These are phyloP conservation scores for Kwoniella pini DNA, from an alignment of 768 basidiomycete species.

Conservation along the genomic window DNA sequence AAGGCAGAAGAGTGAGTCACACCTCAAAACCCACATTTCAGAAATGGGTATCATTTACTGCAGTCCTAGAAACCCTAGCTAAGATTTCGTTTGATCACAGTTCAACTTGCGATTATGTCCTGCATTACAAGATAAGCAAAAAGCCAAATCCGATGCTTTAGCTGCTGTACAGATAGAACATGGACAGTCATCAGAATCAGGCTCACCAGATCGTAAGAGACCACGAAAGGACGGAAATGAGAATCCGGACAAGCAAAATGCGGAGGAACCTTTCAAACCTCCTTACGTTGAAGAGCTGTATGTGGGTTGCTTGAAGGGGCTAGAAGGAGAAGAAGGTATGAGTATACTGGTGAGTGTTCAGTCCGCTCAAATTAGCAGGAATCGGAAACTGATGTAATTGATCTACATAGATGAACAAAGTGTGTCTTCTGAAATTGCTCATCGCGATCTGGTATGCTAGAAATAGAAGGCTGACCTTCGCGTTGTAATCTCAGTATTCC, in stretches of 20 bases:
- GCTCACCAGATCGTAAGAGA: slow-evolving; percentile 36
- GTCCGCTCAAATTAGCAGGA: background rate
- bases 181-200: slow-evolving; percentile 8
- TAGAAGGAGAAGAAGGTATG: slow-evolving; percentile 61
- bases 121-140: slow-evolving; percentile 76
- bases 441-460: too few species aligned
- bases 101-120: slow-evolving; percentile 85
- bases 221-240: slow-evolving; percentile 16
- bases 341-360: slow-evolving; percentile 43
- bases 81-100: slow-evolving; percentile 60
- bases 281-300: slow-evolving; percentile 77
- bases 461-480: too few species aligned
- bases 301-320: slow-evolving; percentile 68
- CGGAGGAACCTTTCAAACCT: slow-evolving; percentile 70
- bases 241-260: slow-evolving; percentile 40
- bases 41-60: too few species aligned
- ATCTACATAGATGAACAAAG: slow-evolving; percentile 38
- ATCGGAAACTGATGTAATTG: background rate
- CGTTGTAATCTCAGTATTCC: too few species aligned
- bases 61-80: too few species aligned
- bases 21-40: too few species aligned
- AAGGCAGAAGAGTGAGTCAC: slow-evolving; percentile 65
- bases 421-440: too few species aligned
- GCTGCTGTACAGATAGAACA: slow-evolving; percentile 57
- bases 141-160: slow-evolving; percentile 51